Evolutionary conservation across 371 early-diverging fungal species (phyloP), one percentile per base, ranked within the genome.

Genomic region (Dichotomocladium elegans): DNA sequence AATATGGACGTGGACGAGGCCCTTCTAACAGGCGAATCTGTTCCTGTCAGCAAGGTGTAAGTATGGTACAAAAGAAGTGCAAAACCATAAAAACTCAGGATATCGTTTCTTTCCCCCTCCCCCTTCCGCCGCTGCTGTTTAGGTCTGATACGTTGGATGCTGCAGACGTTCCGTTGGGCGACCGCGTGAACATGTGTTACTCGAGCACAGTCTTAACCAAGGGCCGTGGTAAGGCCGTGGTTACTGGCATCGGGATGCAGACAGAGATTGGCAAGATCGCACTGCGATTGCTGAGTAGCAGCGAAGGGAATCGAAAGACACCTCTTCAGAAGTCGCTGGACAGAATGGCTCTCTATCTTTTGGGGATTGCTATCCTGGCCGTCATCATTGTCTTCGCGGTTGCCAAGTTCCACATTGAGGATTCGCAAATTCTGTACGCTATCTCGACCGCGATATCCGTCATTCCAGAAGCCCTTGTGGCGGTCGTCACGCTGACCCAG

Each of bases 401-500:
- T 33, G 63, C 64, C 40, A 71, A 67, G 37, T 89, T 89, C 70
- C 73, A 78, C 41, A 35, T 47, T 26, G 86, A 80, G 27, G 81
- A 81, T 44, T 70, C 76, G 33, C 83, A 85, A 27, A 80, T 85
- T 9, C 68, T 90, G 10, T 89, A 90, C 56, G 88, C 89, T 12
- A 86, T 92, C 33, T 86, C 90, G 35, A 78, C 97, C 30, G 93
- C 90, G 12, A 94, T 98, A 52, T 87, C 95, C 27, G 91, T 94
- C 21, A 93, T 98, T 53, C 99, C 99, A 31, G 96, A 96, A 71
- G 99, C 96, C 48, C 80, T 96, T 5, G 88, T 95, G 12, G 94
- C 95, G 27, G 94, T 95, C 14, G 81, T 88, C 25, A 90, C 91
- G 0, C 70, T 97, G 41, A 92, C 96, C 5, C 94, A 96, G 86